These are phyloP conservation scores for Colletotrichum sansevieriae DNA, from an alignment of 2,329 filamentous ascomycete species.

Conservation along the genomic window DNA sequence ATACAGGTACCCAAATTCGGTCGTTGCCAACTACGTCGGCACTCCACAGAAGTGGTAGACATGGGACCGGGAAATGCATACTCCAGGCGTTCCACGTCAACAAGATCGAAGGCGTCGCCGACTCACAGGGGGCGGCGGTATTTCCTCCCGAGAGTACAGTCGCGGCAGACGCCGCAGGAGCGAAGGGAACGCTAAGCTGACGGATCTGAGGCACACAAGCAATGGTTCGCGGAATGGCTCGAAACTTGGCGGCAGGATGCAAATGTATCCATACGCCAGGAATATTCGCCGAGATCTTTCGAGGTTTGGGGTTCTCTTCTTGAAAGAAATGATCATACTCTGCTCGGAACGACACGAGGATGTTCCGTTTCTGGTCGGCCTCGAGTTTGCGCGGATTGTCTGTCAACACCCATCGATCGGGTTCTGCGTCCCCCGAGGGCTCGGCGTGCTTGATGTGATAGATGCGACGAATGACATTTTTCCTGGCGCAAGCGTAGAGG, in stretches of 20 bases:
- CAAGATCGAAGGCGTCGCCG: neutral
- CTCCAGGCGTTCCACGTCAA: neutral
- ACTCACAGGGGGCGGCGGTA: neutral
- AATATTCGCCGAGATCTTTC: neutral
- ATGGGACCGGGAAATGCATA: conserved; percentile 17
- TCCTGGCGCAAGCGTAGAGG: conserved; percentile 18
- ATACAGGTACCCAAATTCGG: conserved; percentile 13
- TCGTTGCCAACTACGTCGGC: neutral
- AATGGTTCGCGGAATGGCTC: neutral
- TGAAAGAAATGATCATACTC: conserved; percentile 3
- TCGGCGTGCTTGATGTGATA: conserved; percentile 23
- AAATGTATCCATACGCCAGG: conserved; percentile 15
- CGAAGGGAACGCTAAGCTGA: neutral
- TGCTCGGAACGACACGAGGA: conserved; percentile 3
- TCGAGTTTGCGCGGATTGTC: conserved; percentile 27
- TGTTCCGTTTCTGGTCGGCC: conserved; percentile 9
- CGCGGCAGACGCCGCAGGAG: neutral
- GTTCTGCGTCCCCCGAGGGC: neutral
- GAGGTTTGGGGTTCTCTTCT: neutral
- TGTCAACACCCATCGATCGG: conserved; percentile 33
- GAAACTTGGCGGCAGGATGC: neutral
- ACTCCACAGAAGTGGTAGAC: conserved; percentile 23
- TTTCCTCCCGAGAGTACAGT: neutral
- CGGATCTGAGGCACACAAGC: neutral
- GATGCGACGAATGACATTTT: neutral